These are phyloP conservation scores for Tricholoma saponaceum DNA, from an alignment of 768 basidiomycete genomes.

Conservation along the genomic window DNA sequence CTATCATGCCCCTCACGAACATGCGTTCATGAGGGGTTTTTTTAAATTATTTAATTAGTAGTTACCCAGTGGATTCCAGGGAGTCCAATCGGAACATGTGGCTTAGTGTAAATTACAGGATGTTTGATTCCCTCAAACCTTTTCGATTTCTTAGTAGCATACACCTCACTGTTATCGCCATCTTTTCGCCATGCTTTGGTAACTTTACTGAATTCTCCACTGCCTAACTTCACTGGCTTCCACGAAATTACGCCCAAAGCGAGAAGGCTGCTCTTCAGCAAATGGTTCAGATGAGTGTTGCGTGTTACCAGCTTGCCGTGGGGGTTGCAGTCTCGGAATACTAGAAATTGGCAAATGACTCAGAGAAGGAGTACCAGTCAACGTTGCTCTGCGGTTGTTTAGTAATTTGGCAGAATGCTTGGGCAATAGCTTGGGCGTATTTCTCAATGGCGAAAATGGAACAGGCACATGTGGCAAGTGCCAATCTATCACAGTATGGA, in stretches of 20 bases:
- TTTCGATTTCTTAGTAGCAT: slow-evolving; percentile 93
- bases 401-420: slow-evolving; percentile 57
- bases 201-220: slow-evolving; percentile 91
- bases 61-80: too few species aligned
- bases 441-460: slow-evolving; percentile 44
- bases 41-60: too few species aligned
- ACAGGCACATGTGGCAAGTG: slow-evolving; percentile 44
- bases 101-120: too few species aligned
- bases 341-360: slow-evolving; percentile 17
- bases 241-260: slow-evolving; percentile 78
- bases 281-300: slow-evolving; percentile 36
- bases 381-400: slow-evolving; percentile 42
- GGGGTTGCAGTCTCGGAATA: slow-evolving; percentile 11
- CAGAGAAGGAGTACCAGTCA: slow-evolving; percentile 34
- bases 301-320: slow-evolving; percentile 1
- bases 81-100: too few species aligned
- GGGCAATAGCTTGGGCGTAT: slow-evolving; percentile 32
- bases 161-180: slow-evolving; percentile 48
- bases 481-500: slow-evolving; percentile 40
- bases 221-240: slow-evolving; percentile 80
- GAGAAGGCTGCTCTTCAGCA: slow-evolving; percentile 50
- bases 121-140: slow-evolving; percentile 88
- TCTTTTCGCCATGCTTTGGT: slow-evolving; percentile 77
- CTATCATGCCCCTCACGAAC: too few species aligned
- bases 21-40: too few species aligned